These are phyloP conservation scores for Chytriomyces confervae DNA, from an alignment of 192 early-diverging fungal species.

Conservation along the genomic window DNA sequence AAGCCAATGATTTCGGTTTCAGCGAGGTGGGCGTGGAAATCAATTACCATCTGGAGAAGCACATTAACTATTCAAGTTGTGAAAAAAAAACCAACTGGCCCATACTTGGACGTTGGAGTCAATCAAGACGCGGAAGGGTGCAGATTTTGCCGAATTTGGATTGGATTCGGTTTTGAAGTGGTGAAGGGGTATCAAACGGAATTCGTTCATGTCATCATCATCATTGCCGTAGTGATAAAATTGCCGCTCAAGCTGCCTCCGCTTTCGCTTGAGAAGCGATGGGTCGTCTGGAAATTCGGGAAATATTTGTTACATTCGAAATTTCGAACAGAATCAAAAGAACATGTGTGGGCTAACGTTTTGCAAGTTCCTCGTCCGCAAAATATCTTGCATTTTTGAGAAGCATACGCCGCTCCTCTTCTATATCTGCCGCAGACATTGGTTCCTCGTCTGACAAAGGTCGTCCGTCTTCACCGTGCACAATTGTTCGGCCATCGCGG, in stretches of 20 bases:
- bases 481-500: slow-evolving; percentile 62
- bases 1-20: slow-evolving; percentile 93
- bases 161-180: background rate
- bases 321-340: background rate
- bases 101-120: slow-evolving; percentile 40
- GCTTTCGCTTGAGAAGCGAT: slow-evolving; percentile 37
- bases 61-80: slow-evolving; percentile 3
- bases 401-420: slow-evolving; percentile 55
- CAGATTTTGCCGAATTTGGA: background rate
- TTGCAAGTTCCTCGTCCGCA: slow-evolving; percentile 51
- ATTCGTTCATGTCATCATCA: slow-evolving; percentile 34
- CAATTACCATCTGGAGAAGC: slow-evolving; percentile 76
- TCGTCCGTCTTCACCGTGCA: slow-evolving; percentile 41
- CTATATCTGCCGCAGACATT: slow-evolving; percentile 42
- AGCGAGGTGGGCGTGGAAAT: slow-evolving; percentile 90
- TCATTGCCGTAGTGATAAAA: slow-evolving; percentile 31
- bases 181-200: slow-evolving; percentile 43
- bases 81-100: background rate
- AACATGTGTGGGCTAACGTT: background rate
- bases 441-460: slow-evolving; percentile 40
- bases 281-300: slow-evolving; percentile 18
- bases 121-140: slow-evolving; percentile 43
- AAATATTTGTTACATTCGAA: slow-evolving; percentile 28
- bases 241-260: slow-evolving; percentile 25
- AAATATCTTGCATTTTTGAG: slow-evolving; percentile 65